phyloP scores from a whole-genome alignment of 345 rosid genomes.

The Salix caprea region DNA sequence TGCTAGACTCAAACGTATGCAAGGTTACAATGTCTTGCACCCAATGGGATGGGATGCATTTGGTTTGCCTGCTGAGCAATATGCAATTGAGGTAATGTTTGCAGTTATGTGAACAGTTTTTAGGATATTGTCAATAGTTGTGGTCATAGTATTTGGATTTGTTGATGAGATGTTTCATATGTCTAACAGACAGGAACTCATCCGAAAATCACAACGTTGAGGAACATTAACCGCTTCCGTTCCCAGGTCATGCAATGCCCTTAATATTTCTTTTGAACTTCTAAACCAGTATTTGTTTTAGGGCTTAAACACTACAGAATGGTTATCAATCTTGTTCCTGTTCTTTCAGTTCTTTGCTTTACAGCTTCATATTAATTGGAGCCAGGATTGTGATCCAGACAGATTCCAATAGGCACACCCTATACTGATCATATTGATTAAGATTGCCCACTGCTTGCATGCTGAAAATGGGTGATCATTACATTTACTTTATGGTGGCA shows the following conservation, averaged over 20 bases:
- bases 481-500: neutral
- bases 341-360: neutral
- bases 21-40: constrained; percentile 89
- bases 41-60: constrained; percentile 99
- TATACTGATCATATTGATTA: neutral
- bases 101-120: no score
- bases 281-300: neutral
- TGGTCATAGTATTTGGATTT: constrained; percentile 7
- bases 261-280: neutral
- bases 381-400: neutral
- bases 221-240: constrained; percentile 78
- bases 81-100: constrained; percentile 74
- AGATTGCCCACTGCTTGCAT: neutral
- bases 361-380: neutral
- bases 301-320: neutral
- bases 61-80: constrained; percentile 97
- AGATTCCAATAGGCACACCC: neutral
- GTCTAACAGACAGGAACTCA: constrained; percentile 79
- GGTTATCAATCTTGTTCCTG: neutral
- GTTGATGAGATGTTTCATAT: constrained; percentile 14
- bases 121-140: neutral
- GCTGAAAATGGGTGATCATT: neutral
- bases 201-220: constrained; percentile 79
- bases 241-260: constrained; percentile 50
- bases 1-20: constrained; percentile 84